These are phyloP conservation scores for Hansenula sp. DNA, from an alignment of 1,139 yeast genomes.

Conservation along the genomic window DNA sequence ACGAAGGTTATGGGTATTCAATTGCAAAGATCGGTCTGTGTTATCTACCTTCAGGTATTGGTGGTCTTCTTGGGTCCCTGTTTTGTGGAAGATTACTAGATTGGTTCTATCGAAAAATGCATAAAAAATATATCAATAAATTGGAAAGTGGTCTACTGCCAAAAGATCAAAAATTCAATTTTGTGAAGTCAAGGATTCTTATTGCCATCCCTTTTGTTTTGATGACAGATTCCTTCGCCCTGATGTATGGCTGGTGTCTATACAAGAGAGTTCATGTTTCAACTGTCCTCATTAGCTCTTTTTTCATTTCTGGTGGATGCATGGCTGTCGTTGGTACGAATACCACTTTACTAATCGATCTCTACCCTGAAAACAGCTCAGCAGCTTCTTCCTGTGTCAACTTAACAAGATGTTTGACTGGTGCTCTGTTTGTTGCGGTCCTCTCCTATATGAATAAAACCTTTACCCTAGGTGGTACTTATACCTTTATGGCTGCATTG, in stretches of 20 bases:
- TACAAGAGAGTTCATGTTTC: constrained; percentile 44
- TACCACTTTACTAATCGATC: constrained; percentile 56
- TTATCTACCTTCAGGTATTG: constrained; percentile 55
- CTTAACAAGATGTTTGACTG: constrained; percentile 53
- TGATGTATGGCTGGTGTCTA: constrained; percentile 69
- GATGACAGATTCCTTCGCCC: constrained; percentile 36
- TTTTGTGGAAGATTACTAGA: constrained; percentile 45
- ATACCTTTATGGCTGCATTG: constrained; percentile 50
- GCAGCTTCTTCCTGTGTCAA: constrained; percentile 60
- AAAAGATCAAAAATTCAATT: constrained; percentile 31
- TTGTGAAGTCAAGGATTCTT: constrained; percentile 45
- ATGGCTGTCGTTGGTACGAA: constrained; percentile 48
- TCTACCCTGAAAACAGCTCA: constrained; percentile 56
- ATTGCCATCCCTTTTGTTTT: constrained; percentile 33
- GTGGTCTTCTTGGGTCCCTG: constrained; percentile 49
- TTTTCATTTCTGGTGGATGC: constrained; percentile 48
- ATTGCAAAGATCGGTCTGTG: constrained; percentile 60
- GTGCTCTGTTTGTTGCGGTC: constrained; percentile 63
- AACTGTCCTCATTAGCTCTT: constrained; percentile 53
- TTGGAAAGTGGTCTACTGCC: constrained; percentile 22
- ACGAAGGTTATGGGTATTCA: constrained; percentile 42
- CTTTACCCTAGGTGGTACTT: constrained; percentile 62
- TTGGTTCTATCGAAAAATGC: constrained; percentile 34
- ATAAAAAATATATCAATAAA: constrained; percentile 19
- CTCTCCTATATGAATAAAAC: constrained; percentile 49